Evolutionary conservation across 2,329 filamentous ascomycete species (phyloP), one percentile per base, ranked within the genome.

Genomic region (Aspergillus spinulosporus): DNA sequence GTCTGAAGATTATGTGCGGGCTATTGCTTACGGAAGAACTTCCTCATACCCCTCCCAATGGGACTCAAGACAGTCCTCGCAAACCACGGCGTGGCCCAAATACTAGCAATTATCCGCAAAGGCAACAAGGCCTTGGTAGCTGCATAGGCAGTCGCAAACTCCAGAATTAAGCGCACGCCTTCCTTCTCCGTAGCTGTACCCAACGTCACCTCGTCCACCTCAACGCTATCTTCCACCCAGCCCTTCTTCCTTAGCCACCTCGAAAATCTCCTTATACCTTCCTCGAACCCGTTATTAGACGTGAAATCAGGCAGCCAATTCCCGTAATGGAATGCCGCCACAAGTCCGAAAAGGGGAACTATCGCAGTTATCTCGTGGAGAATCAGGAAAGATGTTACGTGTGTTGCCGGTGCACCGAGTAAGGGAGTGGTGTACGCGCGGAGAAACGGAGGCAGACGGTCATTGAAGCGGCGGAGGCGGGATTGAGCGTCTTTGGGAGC

Each of bases 61-160:
- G 81, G 82, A 36, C 77, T 67, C 9, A 88, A 74, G 39, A 89
- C 76, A 21, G 83, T 76, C 43, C 86, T 82, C 1, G 92, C 92
- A 79, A 97, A 95, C 88, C 90, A 95, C 3, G 94, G 94, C 46
- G 94, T 96, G 11, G 84, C 88, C 90, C 89, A 96, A 3, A 95
- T 82, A 75, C 92, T 96, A 5, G 85, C 74, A 28, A 88, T 77
- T 59, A 99, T 83, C 63, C 94, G 82, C 9, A 89, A 66, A 0
- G 94, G 91, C 61, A 99, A 72, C 57, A 97, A 69, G 12, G 85
- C 86, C 76, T 99, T 99, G 1, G 91, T 95, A 60, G 97, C 83
- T 0, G 91, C 89, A 78, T 94, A 99, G 4, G 94, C 92, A 15
- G 94, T 88, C 26, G 90, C 94, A 61, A 97, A 84, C 72, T 87